These are phyloP conservation scores for Plasmopara muralis DNA, from an alignment of 352 stramenopile genomes.

Conservation along the genomic window DNA sequence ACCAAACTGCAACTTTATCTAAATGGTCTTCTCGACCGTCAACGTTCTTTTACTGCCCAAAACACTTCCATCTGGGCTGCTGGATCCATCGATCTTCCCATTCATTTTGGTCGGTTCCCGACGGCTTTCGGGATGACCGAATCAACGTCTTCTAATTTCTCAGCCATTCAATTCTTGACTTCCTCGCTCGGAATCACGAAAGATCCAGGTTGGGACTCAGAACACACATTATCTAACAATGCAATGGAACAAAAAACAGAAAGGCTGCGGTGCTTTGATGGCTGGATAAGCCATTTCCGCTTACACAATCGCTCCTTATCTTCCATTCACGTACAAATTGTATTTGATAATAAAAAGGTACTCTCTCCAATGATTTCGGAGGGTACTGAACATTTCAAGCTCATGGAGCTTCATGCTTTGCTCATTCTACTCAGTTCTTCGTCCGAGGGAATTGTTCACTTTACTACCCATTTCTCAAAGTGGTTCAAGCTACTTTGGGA, in stretches of 20 bases:
- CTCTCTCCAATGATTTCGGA: not conserved
- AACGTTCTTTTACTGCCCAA: constrained; percentile 50
- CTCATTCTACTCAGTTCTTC: constrained; percentile 41
- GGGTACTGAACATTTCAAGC: constrained; percentile 7
- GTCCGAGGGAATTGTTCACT: constrained; percentile 42
- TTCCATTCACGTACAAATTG: constrained; percentile 88
- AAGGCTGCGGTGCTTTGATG: constrained; percentile 60
- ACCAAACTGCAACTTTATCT: constrained; percentile 87
- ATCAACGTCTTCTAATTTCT: constrained; percentile 1
- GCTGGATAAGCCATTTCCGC: constrained; percentile 77
- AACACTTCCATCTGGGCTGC: constrained; percentile 22
- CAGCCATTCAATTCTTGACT: constrained; percentile 18
- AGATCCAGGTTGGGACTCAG: constrained; percentile 8
- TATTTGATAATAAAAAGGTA: constrained; percentile 75
- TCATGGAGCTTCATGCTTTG: constrained; percentile 34
- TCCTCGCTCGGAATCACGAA: constrained; percentile 18
- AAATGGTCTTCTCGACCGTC: constrained; percentile 82
- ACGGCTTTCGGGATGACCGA: not conserved
- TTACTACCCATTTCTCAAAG: constrained; percentile 22
- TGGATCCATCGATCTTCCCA: constrained; percentile 36
- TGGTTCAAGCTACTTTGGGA: constrained; percentile 58
- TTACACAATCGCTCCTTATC: constrained; percentile 88
- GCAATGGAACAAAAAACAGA: not conserved
- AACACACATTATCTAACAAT: constrained; percentile 8
- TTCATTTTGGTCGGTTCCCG: constrained; percentile 45